Base-by-base conservation (phyloP, 2,329 filamentous ascomycete genomes). In the Aspergillus tubingensis region DNA sequence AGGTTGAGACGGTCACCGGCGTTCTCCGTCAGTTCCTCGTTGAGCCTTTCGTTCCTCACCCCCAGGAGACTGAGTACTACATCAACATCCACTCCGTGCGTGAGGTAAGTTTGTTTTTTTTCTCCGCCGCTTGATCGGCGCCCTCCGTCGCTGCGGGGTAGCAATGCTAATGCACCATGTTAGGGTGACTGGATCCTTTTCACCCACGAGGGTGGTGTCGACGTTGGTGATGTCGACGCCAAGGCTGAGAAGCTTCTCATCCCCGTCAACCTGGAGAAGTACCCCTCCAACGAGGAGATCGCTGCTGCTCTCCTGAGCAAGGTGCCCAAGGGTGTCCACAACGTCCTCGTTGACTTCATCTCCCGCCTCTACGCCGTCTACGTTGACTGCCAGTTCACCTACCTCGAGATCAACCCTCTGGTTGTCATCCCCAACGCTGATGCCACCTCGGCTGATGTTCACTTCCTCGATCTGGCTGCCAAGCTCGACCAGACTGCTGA, bases 51-150 rank as follows among this genome's bases (percentile, higher is more conserved):
- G 93, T 98, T 65, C 95, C 94, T 74, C 95, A 99, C 82, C 90
- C 93, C 67, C 86, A 92, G 73, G 90, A 92, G 79, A 97, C 94
- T 67, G 95, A 99, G 82, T 98, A 98, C 85, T 99, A 99, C 83
- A 96, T 99, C 85, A 97, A 97, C 88, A 99, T 99, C 85, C 95
- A 97, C 87, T 98, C 95, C 66, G 93, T 96, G 75, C 91, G 95
- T 85, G 95, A 98, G 89, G 95, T 98, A 88, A 88, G 92, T 88
- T 59, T 57, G 2, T 15, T 36, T n/a, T 19, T 19, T 30, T 41
- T 30, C 44, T 3, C 8, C 13, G 5, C 8, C 39, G 36, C 1
- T 15, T 61, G 64, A 64, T 77, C 78, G 68, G 76, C 70, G 13
- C 41, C 8, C 5, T 38, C 13, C 2, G 15, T 30, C 11, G 15